Evolutionary conservation across 2,329 filamentous ascomycete genomes (phyloP), one percentile per base, ranked within the genome.

Genomic region (Cytospora piceicola): DNA sequence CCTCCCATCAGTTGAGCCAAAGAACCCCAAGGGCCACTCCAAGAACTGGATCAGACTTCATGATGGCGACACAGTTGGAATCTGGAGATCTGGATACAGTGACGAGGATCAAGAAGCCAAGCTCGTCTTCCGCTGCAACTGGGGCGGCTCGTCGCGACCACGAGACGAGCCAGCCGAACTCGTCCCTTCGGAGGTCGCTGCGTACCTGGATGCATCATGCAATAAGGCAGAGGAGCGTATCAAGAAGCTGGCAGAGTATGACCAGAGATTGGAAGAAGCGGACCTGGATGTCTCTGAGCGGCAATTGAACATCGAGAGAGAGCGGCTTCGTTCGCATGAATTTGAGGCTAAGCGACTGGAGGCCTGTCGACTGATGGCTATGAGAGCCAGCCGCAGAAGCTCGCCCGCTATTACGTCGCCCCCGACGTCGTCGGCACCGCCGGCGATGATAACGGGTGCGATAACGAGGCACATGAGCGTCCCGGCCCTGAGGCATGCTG

Each of bases 21-120:
- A 83, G 67, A 82, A 85, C 65, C 82, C 83, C 3, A 77, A 80
- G 30, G 81, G 82, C 0, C 78, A 87, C 1, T 92, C 85, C 56
- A 77, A 75, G 34, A 77, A 83, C 73, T 90, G 88, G 88, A 88
- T 90, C 30, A 86, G 88, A 63, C 76, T 97, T 17, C 86, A 93
- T 73, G 87, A 90, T 39, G 92, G 91, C 1, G 94, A 97, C 74
- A 81, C 87, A 29, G 85, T 97, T 57, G 86, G 88, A 2, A 85
- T 96, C 8, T 96, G 88, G 83, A 81, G 86, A 53, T 77, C 80
- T 15, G 75, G 78, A 6, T 77, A 80, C 53, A 39, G 27, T 36
- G 72, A 72, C 55, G 75, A 73, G 42, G 77, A 72, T 58, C 55
- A 61, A 12, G 76, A 81, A 64, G 83, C 79, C 4, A 82, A 79